phyloP scores from a whole-genome alignment of 1,139 yeast species.

The Yamadazyma membranifaciens region DNA sequence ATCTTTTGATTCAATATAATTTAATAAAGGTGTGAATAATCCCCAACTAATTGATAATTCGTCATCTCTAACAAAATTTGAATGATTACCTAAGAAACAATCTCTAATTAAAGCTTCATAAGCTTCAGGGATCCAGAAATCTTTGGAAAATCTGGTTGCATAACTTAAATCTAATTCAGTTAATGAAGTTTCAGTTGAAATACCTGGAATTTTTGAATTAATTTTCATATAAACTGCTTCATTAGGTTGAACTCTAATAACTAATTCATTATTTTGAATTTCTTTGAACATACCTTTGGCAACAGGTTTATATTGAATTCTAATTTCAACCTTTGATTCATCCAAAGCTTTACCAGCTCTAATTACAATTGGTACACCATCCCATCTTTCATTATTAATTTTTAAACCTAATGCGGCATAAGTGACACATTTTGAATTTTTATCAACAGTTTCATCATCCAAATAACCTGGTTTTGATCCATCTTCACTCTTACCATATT shows the following conservation, averaged over 20 bases:
- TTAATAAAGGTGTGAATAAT: constrained; percentile 85
- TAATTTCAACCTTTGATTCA: constrained; percentile 89
- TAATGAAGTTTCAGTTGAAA: constrained; percentile 73
- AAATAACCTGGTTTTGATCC: constrained; percentile 87
- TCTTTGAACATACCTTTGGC: constrained; percentile 78
- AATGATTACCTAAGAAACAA: constrained; percentile 87
- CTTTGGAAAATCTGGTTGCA: constrained; percentile 70
- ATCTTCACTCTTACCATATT: constrained; percentile 79
- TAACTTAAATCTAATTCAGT: constrained; percentile 92
- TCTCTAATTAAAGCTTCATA: constrained; percentile 95
- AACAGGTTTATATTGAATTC: constrained; percentile 88
- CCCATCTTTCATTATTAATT: constrained; percentile 94
- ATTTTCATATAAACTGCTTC: constrained; percentile 92
- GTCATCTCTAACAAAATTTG: constrained; percentile 97
- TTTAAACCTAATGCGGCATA: constrained; percentile 81
- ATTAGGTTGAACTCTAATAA: constrained; percentile 89
- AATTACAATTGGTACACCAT: constrained; percentile 92
- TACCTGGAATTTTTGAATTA: constrained; percentile 92
- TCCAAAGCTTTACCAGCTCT: constrained; percentile 97
- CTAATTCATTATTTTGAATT: constrained; percentile 89
- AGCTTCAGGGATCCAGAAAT: constrained; percentile 96
- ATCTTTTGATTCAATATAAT: constrained; percentile 68
- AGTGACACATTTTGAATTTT: constrained; percentile 83
- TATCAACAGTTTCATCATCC: constrained; percentile 90
- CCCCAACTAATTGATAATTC: constrained; percentile 94